Conservation (phyloP, 305 asterid genomes). For the Fraxinus velutina region DNA sequence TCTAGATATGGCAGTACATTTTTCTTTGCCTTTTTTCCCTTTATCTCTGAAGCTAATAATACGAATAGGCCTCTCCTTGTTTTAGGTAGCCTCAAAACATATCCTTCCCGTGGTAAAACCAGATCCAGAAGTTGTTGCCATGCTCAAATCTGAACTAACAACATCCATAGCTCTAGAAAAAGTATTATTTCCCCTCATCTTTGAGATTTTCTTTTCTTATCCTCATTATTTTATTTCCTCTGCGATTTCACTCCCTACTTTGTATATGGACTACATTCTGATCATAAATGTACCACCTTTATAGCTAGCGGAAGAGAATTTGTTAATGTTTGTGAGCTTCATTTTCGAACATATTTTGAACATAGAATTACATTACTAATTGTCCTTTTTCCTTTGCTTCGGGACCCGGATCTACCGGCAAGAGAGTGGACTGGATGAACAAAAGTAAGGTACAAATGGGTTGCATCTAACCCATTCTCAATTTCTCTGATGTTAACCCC, state of each 20-base stretch:
- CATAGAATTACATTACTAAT: slow-evolving; percentile 15
- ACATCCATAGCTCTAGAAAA: slow-evolving; percentile 86
- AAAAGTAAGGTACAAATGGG: background rate
- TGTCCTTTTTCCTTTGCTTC: slow-evolving; percentile 15
- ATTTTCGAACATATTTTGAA: background rate
- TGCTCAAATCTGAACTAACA: slow-evolving; percentile 91
- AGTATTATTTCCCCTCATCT: slow-evolving; percentile 38
- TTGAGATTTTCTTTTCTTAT: slow-evolving; percentile 13
- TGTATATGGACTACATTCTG: background rate
- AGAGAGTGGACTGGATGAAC: background rate
- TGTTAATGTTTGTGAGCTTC: slow-evolving; percentile 7
- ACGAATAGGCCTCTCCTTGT: slow-evolving; percentile 20
- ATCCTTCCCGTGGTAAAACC: slow-evolving; percentile 94
- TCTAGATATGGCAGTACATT: background rate
- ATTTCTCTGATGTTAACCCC: background rate
- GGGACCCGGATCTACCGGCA: background rate
- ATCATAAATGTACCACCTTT: background rate
- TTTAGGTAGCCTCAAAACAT: slow-evolving; percentile 71
- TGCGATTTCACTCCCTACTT: background rate
- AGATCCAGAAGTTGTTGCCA: slow-evolving; percentile 92
- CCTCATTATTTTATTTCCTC: slow-evolving; percentile 18
- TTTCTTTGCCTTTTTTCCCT: background rate
- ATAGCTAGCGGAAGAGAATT: background rate
- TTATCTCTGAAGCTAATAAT: slow-evolving; percentile 8
- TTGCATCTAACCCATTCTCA: background rate